Conservation (phyloP, 73 alveolate species). For the Diophrys appendiculata region DNA sequence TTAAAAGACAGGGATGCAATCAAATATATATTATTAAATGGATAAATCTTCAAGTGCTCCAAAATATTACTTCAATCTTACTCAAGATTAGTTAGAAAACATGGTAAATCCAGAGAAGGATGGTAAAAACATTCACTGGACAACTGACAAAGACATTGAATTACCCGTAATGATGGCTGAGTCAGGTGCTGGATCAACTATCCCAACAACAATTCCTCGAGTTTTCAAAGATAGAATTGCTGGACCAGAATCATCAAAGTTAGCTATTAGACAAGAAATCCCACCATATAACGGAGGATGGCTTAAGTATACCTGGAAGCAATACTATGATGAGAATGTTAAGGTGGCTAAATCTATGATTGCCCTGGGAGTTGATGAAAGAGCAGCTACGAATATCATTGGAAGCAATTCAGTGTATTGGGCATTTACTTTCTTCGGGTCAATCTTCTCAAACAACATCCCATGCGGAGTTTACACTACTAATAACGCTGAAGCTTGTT, state of each 20-base stretch:
- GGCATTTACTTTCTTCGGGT: slow-evolving; percentile 56
- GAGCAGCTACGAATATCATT: slow-evolving; percentile 57
- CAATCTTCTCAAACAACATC: slow-evolving; percentile 46
- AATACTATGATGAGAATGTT: slow-evolving; percentile 46
- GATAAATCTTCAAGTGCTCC: too few relatives aligned
- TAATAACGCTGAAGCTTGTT: slow-evolving; percentile 57
- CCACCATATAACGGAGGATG: slow-evolving; percentile 21
- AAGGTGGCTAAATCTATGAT: slow-evolving; percentile 75
- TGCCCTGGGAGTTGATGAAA: slow-evolving; percentile 64
- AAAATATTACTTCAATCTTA: too few relatives aligned
- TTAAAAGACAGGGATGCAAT: too few relatives aligned
- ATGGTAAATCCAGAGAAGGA: neutral
- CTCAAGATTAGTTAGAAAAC: neutral
- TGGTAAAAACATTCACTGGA: slow-evolving; percentile 64
- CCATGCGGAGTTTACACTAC: slow-evolving; percentile 60
- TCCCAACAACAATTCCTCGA: slow-evolving; percentile 40
- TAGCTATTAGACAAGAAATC: neutral
- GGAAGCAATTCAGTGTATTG: slow-evolving; percentile 72
- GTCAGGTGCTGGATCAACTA: slow-evolving; percentile 24
- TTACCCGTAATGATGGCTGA: slow-evolving; percentile 53
- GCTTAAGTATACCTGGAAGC: slow-evolving; percentile 63
- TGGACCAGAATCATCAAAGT: neutral
- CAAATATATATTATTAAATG: too few relatives aligned
- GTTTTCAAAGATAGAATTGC: slow-evolving; percentile 12
- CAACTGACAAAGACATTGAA: slow-evolving; percentile 56